phyloP scores from a whole-genome alignment of 169 alveolate genomes.

The Cryptosporidium ubiquitum region DNA sequence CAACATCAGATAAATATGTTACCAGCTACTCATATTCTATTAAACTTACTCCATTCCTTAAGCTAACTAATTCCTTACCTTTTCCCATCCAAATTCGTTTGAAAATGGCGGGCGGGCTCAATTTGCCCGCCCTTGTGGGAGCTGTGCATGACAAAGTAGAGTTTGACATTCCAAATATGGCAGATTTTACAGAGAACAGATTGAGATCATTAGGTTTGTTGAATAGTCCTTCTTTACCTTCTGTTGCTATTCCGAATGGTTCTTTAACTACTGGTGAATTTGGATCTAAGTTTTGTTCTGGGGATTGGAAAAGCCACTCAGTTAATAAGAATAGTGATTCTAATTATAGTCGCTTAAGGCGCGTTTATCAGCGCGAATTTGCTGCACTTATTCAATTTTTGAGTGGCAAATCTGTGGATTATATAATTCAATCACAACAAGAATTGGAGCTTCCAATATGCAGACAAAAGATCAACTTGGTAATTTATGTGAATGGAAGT shows the following conservation, averaged over 20 bases:
- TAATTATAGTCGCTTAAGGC: background rate
- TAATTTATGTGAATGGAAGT: conserved; percentile 56
- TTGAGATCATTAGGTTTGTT: conserved; percentile 8
- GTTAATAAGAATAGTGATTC: background rate
- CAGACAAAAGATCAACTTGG: conserved; percentile 37
- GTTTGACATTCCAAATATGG: conserved; percentile 3
- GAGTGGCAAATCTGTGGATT: conserved; percentile 45
- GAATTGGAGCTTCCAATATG: conserved; percentile 68
- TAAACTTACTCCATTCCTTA: conserved; percentile 41
- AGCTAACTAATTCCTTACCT: conserved; percentile 37
- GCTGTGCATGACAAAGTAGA: background rate
- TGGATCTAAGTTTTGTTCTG: background rate
- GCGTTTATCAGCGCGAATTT: conserved; percentile 38
- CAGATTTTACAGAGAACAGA: conserved; percentile 3
- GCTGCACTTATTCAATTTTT: conserved; percentile 43
- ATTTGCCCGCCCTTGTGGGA: background rate
- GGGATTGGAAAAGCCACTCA: background rate
- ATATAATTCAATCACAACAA: conserved; percentile 64
- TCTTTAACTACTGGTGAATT: background rate
- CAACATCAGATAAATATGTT: conserved; percentile 60
- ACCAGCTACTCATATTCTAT: conserved; percentile 58
- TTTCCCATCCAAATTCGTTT: conserved; percentile 68
- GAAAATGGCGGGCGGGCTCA: conserved; percentile 25
- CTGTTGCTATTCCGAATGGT: background rate
- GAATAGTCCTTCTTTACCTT: background rate